Evolutionary conservation across 768 basidiomycete genomes (phyloP), one percentile per base, ranked within the genome.

Genomic region (Amanita jacksonii): DNA sequence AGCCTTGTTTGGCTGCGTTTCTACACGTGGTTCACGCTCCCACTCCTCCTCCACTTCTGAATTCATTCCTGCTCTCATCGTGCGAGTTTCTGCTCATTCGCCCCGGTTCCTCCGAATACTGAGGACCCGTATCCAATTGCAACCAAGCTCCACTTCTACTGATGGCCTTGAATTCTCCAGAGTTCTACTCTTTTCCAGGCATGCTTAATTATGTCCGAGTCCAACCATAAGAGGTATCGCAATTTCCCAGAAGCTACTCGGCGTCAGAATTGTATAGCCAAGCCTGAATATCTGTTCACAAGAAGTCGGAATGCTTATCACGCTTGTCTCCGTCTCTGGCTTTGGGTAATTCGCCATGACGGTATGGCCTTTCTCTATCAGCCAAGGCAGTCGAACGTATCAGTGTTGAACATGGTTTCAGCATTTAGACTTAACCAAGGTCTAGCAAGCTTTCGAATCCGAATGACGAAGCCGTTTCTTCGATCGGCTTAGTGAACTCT

Each of bases 381-480:
- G n/a, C n/a, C n/a, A n/a, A n/a, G n/a, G n/a, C n/a, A n/a, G n/a
- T n/a, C n/a, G n/a, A n/a, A n/a, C n/a, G n/a, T n/a, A n/a, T n/a
- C n/a, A n/a, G n/a, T n/a, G n/a, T n/a, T n/a, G n/a, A n/a, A n/a
- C n/a, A n/a, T n/a, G n/a, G n/a, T n/a, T n/a, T n/a, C n/a, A n/a
- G n/a, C n/a, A n/a, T n/a, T n/a, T n/a, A n/a, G n/a, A n/a, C n/a
- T 62, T 23, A 33, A 68, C 68, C 54, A 8, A 62, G 58, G 69
- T 81, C 78, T 16, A 85, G 57, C n/a, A 83, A 51, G 48, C 72
- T 72, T 58, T 82, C 68, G 80, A 80, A 54, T 81, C 76, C 1
- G 64, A 58, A 39, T 75, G 70, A 38, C 69, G 66, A 40, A 85
- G 59, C 34, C 83, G 74, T 16, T n/a, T 69, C 59, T 15, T 62